Conservation (phyloP, 768 basidiomycete genomes). For the Mycena vitilis region DNA sequence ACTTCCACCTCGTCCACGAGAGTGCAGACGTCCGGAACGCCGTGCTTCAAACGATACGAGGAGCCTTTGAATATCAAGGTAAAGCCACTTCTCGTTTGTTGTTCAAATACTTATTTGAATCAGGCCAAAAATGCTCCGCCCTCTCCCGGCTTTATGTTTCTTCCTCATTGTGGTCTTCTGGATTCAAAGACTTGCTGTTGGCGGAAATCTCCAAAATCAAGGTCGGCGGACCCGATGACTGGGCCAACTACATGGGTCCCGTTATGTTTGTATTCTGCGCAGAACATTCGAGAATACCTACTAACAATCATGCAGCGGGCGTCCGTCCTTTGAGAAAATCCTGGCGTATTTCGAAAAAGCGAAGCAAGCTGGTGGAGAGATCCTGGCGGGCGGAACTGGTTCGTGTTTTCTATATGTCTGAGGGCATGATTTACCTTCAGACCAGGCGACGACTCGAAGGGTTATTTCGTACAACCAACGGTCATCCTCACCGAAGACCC, state of each 20-base stretch:
- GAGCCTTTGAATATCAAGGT: constrained; percentile 97
- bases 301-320: constrained; percentile 61
- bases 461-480: constrained; percentile 95
- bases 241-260: constrained; percentile 92
- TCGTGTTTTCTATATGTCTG: constrained; percentile 32
- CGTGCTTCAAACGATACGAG: constrained; percentile 88
- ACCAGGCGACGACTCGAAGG: constrained; percentile 87
- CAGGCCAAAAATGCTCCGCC: constrained; percentile 97
- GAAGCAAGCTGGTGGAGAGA: constrained; percentile 88
- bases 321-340: constrained; percentile 91
- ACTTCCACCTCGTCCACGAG: constrained; percentile 94
- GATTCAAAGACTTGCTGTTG: constrained; percentile 87
- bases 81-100: constrained; percentile 28
- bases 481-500: constrained; percentile 95
- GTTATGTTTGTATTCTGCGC: constrained; percentile 75
- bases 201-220: constrained; percentile 85
- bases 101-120: background rate
- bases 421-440: background rate
- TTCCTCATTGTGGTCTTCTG: constrained; percentile 83
- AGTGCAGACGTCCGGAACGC: constrained; percentile 91
- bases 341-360: constrained; percentile 86
- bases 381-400: constrained; percentile 89
- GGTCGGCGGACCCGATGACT: constrained; percentile 82
- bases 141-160: constrained; percentile 93
- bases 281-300: background rate